Evolutionary conservation across 2,329 filamentous ascomycete species (phyloP).

Genomic region (Coleophoma eucalyptorum): DNA sequence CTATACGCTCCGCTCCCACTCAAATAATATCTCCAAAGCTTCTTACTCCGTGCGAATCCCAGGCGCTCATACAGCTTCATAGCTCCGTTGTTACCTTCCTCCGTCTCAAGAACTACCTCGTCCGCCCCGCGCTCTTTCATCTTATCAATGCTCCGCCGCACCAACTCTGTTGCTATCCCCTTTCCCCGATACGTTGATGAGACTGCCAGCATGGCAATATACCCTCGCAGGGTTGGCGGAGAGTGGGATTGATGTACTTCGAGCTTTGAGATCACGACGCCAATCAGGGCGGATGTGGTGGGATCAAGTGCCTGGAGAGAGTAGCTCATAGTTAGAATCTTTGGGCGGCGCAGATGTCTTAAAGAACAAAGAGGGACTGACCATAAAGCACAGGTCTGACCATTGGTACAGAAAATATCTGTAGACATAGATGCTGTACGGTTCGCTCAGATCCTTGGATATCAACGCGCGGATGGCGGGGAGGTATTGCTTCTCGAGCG

Average conservation of each 20-base stretch:
- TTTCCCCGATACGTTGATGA: slow-evolving; percentile 73
- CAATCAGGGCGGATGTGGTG: slow-evolving; percentile 63
- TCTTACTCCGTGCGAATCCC: slow-evolving; percentile 89
- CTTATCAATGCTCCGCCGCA: slow-evolving; percentile 85
- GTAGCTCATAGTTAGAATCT: no score
- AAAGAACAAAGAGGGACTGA: slow-evolving; percentile 30
- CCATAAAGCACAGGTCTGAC: slow-evolving; percentile 96
- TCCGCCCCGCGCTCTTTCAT: slow-evolving; percentile 85
- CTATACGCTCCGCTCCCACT: slow-evolving; percentile 95
- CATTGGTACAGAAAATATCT: slow-evolving; percentile 98
- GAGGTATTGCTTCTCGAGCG: slow-evolving; percentile 62
- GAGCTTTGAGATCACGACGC: slow-evolving; percentile 92
- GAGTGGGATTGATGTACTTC: slow-evolving; percentile 86
- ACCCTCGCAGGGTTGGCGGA: slow-evolving; percentile 70
- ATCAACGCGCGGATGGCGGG: slow-evolving; percentile 89
- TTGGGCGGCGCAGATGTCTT: no score
- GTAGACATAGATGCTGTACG: slow-evolving; percentile 99
- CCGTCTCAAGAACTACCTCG: slow-evolving; percentile 93
- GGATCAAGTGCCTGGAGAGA: slow-evolving; percentile 52
- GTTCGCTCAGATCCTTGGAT: slow-evolving; percentile 93
- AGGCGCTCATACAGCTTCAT: slow-evolving; percentile 91
- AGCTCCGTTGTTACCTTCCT: slow-evolving; percentile 85
- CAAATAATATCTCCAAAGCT: slow-evolving; percentile 89
- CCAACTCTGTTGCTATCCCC: slow-evolving; percentile 84
- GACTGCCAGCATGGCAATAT: slow-evolving; percentile 98